Evolutionary conservation across 225 moss, liverwort and hornwort genomes (phyloP), one percentile per base, ranked within the genome.

Genomic region (Sphagnum tenellum): DNA sequence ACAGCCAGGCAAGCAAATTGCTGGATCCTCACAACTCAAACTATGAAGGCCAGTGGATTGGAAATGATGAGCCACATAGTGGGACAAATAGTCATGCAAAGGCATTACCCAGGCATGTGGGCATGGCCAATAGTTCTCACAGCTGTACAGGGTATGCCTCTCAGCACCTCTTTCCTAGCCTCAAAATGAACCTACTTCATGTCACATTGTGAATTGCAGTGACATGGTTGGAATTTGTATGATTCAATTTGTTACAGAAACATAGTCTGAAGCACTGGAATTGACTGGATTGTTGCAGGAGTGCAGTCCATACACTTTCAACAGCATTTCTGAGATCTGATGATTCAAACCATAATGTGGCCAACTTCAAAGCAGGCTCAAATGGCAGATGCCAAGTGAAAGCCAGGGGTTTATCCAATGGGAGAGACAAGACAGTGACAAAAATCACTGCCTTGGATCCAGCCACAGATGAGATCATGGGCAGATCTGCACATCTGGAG

Each of bases 401-500:
- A 57, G 60, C 69, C 49, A 67, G 64, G 61, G 65, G 64, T 49
- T 60, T 53, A 65, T 55, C 66, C 56, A 71, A 76, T 69, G 81
- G 77, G 62, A 77, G 73, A 72, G 75, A 82, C 53, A 85, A 81
- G 65, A 76, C 68, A 48, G 81, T 79, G 66, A 83, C 70, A 57
- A 61, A 74, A 61, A 67, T 77, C 57, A 80, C 74, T 51, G 85
- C 77, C 49, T 77, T 82, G 56, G 85, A 85, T 54, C 63, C 66
- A 5, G 81, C 49, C 14, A 60, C 81, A 11, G 72, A 71, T 66
- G 76, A 79, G 68, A 87, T 77, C 75, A 48, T 89, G 61, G 63
- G 89, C 45, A 59, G 69, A 66, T 82, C 77, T 47, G 69, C 89
- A 69, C 85, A 82, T 64, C 78, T 83, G 64, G 92, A 92, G 77